These are phyloP conservation scores for Fusarium sp. DNA, from an alignment of 2,329 filamentous ascomycete genomes.

Conservation along the genomic window DNA sequence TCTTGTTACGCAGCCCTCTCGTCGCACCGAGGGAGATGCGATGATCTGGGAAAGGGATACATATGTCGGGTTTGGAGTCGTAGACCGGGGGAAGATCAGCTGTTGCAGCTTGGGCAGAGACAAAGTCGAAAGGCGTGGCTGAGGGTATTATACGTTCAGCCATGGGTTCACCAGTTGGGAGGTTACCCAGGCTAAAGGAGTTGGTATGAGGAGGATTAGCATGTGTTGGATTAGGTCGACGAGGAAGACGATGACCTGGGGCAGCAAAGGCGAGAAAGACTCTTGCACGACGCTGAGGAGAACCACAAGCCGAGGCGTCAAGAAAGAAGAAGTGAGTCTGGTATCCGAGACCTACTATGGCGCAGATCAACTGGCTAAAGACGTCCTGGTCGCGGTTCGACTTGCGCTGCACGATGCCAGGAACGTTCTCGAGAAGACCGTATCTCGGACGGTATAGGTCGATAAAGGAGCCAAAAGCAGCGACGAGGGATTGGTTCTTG, in stretches of 20 bases:
- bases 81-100: slow-evolving; percentile 71
- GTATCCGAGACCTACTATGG: slow-evolving; percentile 81
- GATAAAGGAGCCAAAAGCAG: slow-evolving; percentile 79
- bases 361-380: slow-evolving; percentile 78
- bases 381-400: slow-evolving; percentile 68
- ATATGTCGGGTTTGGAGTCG: slow-evolving; percentile 71
- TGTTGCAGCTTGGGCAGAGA: slow-evolving; percentile 66
- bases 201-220: slow-evolving; percentile 60
- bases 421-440: slow-evolving; percentile 82
- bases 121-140: slow-evolving; percentile 70
- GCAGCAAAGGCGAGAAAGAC: slow-evolving; percentile 80
- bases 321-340: slow-evolving; percentile 76
- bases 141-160: slow-evolving; percentile 57
- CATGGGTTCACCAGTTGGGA: slow-evolving; percentile 71
- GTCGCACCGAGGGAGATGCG: slow-evolving; percentile 60
- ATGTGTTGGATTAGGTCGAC: slow-evolving; percentile 71
- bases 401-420: slow-evolving; percentile 68
- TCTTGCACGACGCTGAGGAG: slow-evolving; percentile 73
- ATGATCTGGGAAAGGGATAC: slow-evolving; percentile 77
- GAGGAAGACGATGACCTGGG: slow-evolving; percentile 69
- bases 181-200: slow-evolving; percentile 62
- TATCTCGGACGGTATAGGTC: slow-evolving; percentile 83
- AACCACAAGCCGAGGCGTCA: slow-evolving; percentile 77
- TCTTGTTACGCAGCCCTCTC: slow-evolving; percentile 54
- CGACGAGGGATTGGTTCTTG: slow-evolving; percentile 81